Evolutionary conservation across 1,139 yeast species (phyloP), one percentile per base, ranked within the genome.

Genomic region (Yamadazyma mexicana): DNA sequence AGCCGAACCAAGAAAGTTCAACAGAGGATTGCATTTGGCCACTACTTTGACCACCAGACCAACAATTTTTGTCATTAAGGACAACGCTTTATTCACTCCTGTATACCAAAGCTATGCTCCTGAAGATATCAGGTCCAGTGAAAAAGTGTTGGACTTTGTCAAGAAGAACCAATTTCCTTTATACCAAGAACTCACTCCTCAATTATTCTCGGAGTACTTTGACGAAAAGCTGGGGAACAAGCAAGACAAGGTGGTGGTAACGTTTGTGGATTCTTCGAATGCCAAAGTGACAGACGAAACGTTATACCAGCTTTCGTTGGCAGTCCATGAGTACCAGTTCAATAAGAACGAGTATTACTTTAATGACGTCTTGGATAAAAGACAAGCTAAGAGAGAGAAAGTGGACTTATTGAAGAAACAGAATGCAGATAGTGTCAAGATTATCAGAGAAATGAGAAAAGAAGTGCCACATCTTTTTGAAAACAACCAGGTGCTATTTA

Each of bases 101-200:
- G 71, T 81, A 4, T 81, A 61, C 49, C 85, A 78, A 50, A 78
- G 77, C 42, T 78, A 77, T 58, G 80, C 82, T 0, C 77, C 87
- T 2, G 79, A 78, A 40, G 87, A 83, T 50, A 69, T 77, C 46
- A 69, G 91, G 48, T 70, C 76, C 46, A 59, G 60, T 23, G 65
- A 63, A 14, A 61, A 64, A 34, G 64, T 85, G n/a, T 54, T 69
- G 47, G 52, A 68, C 10, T 83, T 83, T 61, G 61, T 83, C 18
- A 52, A 59, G 22, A 59, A 62, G 36, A 69, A 75, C 47, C 65
- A 73, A 33, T 60, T 63, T 40, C 87, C 88, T 7, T 57, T 74
- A 15, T 60, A 77, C 38, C 74, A 69, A 40, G 82, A 79, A 48
- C 58, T 83, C 38, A 73, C 77, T 0, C 66, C 74, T 0, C 54